Conservation (phyloP, 208 protist genomes). For the Leishmania amazonensis region DNA sequence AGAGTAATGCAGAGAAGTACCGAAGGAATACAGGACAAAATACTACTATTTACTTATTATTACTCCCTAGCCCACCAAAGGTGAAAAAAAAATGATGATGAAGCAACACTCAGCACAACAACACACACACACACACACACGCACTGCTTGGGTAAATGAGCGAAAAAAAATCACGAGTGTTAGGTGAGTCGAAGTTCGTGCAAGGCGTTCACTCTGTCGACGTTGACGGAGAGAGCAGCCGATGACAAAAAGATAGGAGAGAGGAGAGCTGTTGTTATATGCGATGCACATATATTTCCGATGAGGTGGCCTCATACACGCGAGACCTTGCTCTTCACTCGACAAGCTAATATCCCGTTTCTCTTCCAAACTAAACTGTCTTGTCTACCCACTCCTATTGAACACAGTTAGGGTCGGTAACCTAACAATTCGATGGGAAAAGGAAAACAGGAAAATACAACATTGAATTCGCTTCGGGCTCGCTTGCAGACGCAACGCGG, state of each 20-base stretch:
- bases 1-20: background rate
- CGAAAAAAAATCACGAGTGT: background rate
- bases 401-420: background rate
- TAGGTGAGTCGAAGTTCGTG: background rate
- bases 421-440: background rate
- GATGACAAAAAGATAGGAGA: background rate
- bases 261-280: background rate
- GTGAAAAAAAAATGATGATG: background rate
- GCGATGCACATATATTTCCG: background rate
- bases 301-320: no score
- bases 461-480: background rate
- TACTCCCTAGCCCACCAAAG: background rate
- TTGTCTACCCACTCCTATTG: background rate
- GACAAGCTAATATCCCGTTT: background rate
- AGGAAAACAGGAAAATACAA: background rate
- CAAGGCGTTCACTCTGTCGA: background rate
- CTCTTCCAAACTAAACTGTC: background rate
- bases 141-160: background rate
- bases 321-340: background rate
- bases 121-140: background rate
- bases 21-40: no score
- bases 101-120: background rate
- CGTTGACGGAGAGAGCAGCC: background rate
- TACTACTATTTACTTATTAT: background rate
- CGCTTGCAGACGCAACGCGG: no score